Base-by-base conservation (phyloP, 2,329 filamentous ascomycete species). In the Colletotrichum horii region DNA sequence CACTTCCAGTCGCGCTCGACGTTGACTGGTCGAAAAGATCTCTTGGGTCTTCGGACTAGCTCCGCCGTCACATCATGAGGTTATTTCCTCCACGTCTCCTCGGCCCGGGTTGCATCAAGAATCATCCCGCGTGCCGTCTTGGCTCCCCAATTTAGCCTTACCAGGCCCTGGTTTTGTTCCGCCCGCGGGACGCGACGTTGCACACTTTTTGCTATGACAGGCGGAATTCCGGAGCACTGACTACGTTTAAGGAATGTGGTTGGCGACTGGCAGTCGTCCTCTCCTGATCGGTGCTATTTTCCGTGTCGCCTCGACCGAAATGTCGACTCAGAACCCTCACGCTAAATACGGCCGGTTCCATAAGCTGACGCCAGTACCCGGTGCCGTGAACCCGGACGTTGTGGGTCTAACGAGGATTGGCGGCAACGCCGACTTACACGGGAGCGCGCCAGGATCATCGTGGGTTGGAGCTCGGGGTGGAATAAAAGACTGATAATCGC, bases 341-440 rank as follows among this genome's bases (percentile, higher is more conserved):
- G 24, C 48, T 66, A 72, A 24, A 4, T 9, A 32, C 34, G 26
- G 28, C 9, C n/a, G 26, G 28, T 19, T 26, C 48, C 48, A 66
- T 60, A 26, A 38, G 60, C 71, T 71, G 32, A 74, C 58, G 60
- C 28, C 43, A 70, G 16, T 65, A 30, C 36, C 28, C 67, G 60
- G 60, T 71, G 66, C 48, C 71, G 66, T 68, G 71, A 70, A 36
- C 64, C 71, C 58, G 60, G 66, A n/a, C 24, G 16, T 22, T 26
- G 71, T 71, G 71, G 71, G 55, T 16, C 38, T 67, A 4, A 19
- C 43, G 12, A 14, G 38, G 26, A 55, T 38, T 69, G 30, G 38
- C 64, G 36, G 56, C 30, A 38, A 65, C 36, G 43, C 55, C 70
- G 71, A 64, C 58, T 74, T 70, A 24, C 28, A 62, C 43, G 56